These are phyloP conservation scores for Scedosporium boydii DNA, from an alignment of 2,329 filamentous ascomycete genomes.

Conservation along the genomic window DNA sequence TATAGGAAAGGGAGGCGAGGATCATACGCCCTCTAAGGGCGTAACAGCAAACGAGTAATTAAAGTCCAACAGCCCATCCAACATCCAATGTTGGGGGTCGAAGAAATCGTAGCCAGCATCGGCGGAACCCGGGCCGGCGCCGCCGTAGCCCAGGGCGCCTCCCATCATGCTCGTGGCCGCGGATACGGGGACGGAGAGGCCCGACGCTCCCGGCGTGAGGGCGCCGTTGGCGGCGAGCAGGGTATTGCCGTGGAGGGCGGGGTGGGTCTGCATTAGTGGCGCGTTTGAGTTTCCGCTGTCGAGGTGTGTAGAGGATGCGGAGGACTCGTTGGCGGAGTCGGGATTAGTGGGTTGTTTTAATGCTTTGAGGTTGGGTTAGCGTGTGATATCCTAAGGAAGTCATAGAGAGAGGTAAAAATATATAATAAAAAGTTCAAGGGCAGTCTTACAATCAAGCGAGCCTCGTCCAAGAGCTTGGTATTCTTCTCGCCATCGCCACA, in stretches of 20 bases:
- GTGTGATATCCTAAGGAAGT: no score
- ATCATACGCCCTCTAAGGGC: conserved; percentile 43
- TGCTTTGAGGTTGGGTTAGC: background rate
- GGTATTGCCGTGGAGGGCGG: conserved; percentile 34
- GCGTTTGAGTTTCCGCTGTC: conserved; percentile 35
- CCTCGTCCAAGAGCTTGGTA: conserved; percentile 63
- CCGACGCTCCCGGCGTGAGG: conserved; percentile 35
- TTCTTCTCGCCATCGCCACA: conserved; percentile 79
- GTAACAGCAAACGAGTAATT: conserved; percentile 53
- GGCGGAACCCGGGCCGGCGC: conserved; percentile 49
- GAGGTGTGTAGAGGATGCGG: conserved; percentile 56
- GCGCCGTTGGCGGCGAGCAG: conserved; percentile 40
- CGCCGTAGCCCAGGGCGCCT: conserved; percentile 28
- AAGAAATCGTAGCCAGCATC: conserved; percentile 78
- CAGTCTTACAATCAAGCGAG: conserved; percentile 61
- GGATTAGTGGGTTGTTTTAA: conserved; percentile 79
- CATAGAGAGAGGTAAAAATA: no score
- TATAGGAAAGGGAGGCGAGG: background rate
- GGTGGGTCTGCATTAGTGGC: conserved; percentile 1
- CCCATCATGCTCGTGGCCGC: conserved; percentile 36
- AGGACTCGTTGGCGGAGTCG: conserved; percentile 66
- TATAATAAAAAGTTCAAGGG: no score
- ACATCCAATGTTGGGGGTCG: conserved; percentile 86
- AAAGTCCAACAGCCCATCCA: conserved; percentile 77
- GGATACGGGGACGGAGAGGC: conserved; percentile 28